Evolutionary conservation across 192 early-diverging fungal genomes (phyloP).

Genomic region (Thamnidium elegans): DNA sequence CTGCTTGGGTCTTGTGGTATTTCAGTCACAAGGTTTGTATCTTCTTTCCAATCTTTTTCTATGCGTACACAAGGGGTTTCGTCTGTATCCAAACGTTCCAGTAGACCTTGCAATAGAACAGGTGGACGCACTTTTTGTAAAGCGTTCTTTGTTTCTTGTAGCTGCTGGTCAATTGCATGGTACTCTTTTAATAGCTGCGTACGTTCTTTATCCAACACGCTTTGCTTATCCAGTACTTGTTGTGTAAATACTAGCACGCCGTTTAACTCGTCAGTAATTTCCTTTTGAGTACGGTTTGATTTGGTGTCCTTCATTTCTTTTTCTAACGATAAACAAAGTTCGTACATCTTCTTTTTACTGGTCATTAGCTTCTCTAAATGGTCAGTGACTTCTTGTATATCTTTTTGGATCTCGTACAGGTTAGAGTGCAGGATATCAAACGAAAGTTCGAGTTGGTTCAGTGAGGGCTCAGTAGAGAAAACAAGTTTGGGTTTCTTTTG

Average conservation of each 20-base stretch:
- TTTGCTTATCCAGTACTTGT: conserved; percentile 37
- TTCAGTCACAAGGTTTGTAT: conserved; percentile 19
- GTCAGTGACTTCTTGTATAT: conserved; percentile 39
- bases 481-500: background rate
- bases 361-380: conserved; percentile 36
- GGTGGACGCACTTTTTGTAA: conserved; percentile 46
- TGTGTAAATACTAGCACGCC: conserved; percentile 35
- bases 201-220: conserved; percentile 32
- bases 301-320: conserved; percentile 3
- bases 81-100: conserved; percentile 36
- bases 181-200: conserved; percentile 41
- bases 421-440: conserved; percentile 55
- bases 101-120: conserved; percentile 41
- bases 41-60: conserved; percentile 38
- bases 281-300: background rate
- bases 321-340: conserved; percentile 42
- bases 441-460: conserved; percentile 48
- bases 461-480: conserved; percentile 3
- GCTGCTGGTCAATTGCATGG: conserved; percentile 21
- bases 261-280: conserved; percentile 36
- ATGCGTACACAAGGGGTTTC: conserved; percentile 15
- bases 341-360: conserved; percentile 47
- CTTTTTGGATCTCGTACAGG: conserved; percentile 47
- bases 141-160: conserved; percentile 36
- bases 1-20: background rate